Evolutionary conservation across 2,329 filamentous ascomycete species (phyloP).

Genomic region (Arachnomyces sp.): DNA sequence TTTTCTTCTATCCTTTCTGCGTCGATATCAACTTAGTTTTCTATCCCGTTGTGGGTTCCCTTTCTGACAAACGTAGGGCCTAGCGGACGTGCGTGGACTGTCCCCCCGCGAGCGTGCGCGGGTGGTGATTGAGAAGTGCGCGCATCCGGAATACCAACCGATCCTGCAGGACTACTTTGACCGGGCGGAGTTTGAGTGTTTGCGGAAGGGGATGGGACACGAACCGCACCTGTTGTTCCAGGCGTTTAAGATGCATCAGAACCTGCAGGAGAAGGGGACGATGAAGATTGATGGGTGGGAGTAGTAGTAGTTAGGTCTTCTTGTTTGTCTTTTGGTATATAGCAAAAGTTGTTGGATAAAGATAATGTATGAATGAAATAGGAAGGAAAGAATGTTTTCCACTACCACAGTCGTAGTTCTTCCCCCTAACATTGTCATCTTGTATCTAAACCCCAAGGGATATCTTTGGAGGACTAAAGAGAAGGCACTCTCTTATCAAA

Average conservation of each 20-base stretch:
- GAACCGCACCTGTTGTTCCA: slow-evolving; percentile 84
- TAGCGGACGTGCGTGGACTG: slow-evolving; percentile 78
- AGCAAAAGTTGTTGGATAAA: no score
- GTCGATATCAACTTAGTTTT: slow-evolving; percentile 1
- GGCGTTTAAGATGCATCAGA: slow-evolving; percentile 82
- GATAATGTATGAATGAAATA: no score
- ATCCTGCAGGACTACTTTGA: slow-evolving; percentile 78
- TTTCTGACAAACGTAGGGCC: slow-evolving; percentile 53
- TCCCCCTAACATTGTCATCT: no score
- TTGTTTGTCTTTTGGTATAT: no score
- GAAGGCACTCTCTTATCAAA: no score
- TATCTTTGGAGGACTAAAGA: no score
- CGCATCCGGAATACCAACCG: slow-evolving; percentile 75
- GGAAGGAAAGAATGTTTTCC: no score
- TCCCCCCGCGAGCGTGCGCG: slow-evolving; percentile 71
- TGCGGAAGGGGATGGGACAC: slow-evolving; percentile 81
- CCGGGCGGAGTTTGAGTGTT: slow-evolving; percentile 76
- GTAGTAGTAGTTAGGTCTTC: no score
- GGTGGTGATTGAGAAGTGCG: slow-evolving; percentile 80
- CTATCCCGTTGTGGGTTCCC: neutral
- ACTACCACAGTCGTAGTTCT: no score
- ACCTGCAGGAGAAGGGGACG: slow-evolving; percentile 71
- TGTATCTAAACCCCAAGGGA: no score
- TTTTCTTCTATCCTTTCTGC: neutral
- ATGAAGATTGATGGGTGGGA: slow-evolving; percentile 75